Base-by-base conservation (phyloP, 257 asterid genomes). In the Cordia subcordata region DNA sequence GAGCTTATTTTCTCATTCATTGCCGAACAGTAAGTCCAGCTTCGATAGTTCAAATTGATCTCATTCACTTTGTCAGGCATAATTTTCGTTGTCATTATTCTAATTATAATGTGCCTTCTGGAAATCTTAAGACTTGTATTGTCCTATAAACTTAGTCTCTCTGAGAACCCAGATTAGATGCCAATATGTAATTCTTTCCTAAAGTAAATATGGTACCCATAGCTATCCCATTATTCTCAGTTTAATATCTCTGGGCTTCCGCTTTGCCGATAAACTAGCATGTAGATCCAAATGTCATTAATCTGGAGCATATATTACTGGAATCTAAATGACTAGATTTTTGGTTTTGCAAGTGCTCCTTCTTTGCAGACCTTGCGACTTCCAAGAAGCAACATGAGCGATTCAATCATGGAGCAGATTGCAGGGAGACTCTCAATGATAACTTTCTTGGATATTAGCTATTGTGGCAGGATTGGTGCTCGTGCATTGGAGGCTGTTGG, bases 381-480 rank as follows among this genome's bases (percentile, higher is more conserved):
- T 38, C 71, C 79, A 2, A 72, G 77, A 64, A 61, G 79, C 44
- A 69, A 54, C 11, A 52, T 77, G 12, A 61, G 53, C 20, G 73
- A 77, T 55, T 32, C 63, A 4, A 33, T 54, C 14, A 63, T 62
- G 66, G 66, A 72, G 57, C 57, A 58, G 35, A 49, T 65, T 57
- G 76, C 79, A 0, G 73, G 62, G 23, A 77, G 35, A 19, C 57
- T 77, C 22, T 61, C 73, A 18, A 62, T 22, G 50, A 23, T 77
- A 8, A 77, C 76, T 8, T 68, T 53, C 72, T 65, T 77, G 67
- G 82, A 77, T 14, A 46, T 77, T 55, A 77, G 76, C 74, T 77
- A 77, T 65, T 76, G 82, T 58, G 23, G 62, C 33, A 65, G 68
- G 12, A 66, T 76, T 13, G 73, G 79, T 39, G 62, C 75, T 11